Conservation (phyloP, 768 basidiomycete species). For the Tubosaeta sp. region DNA sequence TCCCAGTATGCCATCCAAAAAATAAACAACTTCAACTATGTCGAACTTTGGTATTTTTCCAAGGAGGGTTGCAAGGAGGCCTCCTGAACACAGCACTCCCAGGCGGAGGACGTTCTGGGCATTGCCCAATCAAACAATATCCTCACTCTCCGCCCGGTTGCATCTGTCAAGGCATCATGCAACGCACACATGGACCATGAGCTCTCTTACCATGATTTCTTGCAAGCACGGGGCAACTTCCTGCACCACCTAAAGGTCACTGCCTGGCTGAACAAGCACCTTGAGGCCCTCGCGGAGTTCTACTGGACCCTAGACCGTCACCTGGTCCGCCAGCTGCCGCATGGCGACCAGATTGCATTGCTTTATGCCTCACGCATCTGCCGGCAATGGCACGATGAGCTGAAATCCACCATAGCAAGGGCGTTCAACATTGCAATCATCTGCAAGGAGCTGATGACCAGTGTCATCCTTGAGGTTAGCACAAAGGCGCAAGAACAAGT, state of each 20-base stretch:
- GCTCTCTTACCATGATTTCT: slow-evolving; percentile 5
- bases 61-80: slow-evolving; percentile 1
- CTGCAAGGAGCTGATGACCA: too few species aligned
- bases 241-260: not conserved
- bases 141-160: slow-evolving; percentile 10
- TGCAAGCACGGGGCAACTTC: slow-evolving; percentile 11
- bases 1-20: slow-evolving; percentile 9
- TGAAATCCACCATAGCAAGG: too few species aligned
- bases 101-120: not conserved
- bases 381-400: slow-evolving; percentile 5
- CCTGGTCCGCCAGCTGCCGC: not conserved
- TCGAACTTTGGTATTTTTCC: slow-evolving; percentile 13
- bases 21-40: not conserved
- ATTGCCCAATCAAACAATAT: slow-evolving; percentile 10
- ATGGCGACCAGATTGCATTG: not conserved
- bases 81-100: not conserved
- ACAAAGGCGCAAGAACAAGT: too few species aligned
- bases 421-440: too few species aligned
- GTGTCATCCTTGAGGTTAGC: too few species aligned
- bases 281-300: not conserved
- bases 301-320: slow-evolving; percentile 7
- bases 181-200: slow-evolving; percentile 17
- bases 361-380: not conserved
- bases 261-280: not conserved
- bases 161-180: slow-evolving; percentile 12